These are phyloP conservation scores for Rubroshorea leprosula DNA, from an alignment of 345 rosid genomes.

Conservation along the genomic window DNA sequence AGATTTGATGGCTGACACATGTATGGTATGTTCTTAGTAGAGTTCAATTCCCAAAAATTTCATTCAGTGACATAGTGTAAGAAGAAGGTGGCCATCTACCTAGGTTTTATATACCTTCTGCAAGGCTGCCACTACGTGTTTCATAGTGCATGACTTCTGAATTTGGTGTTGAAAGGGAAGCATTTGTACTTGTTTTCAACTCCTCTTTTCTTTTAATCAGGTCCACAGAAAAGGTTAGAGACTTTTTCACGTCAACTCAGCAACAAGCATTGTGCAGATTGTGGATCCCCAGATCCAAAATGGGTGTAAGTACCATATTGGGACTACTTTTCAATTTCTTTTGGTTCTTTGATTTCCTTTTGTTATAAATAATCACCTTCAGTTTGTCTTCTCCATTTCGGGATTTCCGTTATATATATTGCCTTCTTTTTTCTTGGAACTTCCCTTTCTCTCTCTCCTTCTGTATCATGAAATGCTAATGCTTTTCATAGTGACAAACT, in stretches of 20 bases:
- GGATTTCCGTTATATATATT: not conserved
- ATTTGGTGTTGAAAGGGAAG: not conserved
- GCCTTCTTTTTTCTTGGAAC: not conserved
- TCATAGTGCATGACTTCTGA: not conserved
- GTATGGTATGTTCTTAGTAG: too few species aligned
- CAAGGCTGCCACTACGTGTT: not conserved
- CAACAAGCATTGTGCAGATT: slow-evolving; percentile 78
- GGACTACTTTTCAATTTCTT: too few species aligned
- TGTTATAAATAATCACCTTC: too few species aligned
- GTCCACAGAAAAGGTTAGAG: slow-evolving; percentile 41
- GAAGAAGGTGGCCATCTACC: not conserved
- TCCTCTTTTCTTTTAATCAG: slow-evolving; percentile 20
- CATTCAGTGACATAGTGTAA: not conserved
- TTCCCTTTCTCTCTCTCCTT: not conserved
- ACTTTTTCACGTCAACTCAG: slow-evolving; percentile 40
- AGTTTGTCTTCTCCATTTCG: not conserved
- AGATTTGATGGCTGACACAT: too few species aligned
- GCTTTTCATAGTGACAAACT: not conserved
- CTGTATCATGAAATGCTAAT: not conserved
- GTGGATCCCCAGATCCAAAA: slow-evolving; percentile 89
- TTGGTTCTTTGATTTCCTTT: too few species aligned
- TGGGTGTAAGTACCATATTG: slow-evolving; percentile 99
- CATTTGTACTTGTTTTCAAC: not conserved
- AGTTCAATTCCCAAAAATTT: too few species aligned
- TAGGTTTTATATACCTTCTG: not conserved